phyloP scores from a whole-genome alignment of 805 yeast species.

The Kluyveromyces siamensis region DNA sequence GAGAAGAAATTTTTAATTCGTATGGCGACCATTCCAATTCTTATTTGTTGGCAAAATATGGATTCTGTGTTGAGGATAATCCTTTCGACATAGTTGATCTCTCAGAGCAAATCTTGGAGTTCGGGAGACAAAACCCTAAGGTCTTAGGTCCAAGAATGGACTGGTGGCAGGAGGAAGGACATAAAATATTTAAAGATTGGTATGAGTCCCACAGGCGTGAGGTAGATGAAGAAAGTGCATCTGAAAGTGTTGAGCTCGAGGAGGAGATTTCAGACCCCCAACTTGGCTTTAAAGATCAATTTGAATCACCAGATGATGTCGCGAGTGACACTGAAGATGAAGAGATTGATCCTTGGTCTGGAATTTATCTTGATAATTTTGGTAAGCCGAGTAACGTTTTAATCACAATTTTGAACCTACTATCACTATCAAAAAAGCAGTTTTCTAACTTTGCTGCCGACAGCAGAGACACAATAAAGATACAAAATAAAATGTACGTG shows the following conservation, averaged over 20 bases:
- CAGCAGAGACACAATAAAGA: background rate
- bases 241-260: no score
- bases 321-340: constrained; percentile 8
- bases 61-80: constrained; percentile 55
- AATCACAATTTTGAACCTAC: constrained; percentile 32
- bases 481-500: background rate
- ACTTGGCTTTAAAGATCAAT: no score
- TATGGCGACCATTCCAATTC: constrained; percentile 71
- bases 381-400: constrained; percentile 42
- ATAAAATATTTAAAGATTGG: constrained; percentile 11
- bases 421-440: constrained; percentile 18
- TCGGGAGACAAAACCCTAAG: constrained; percentile 7
- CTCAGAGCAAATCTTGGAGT: constrained; percentile 27
- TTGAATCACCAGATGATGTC: background rate
- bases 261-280: no score
- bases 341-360: constrained; percentile 34
- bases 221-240: constrained; percentile 6
- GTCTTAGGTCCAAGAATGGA: constrained; percentile 9
- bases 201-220: constrained; percentile 8
- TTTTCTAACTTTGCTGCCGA: background rate
- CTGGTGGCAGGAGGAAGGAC: constrained; percentile 21
- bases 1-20: constrained; percentile 67
- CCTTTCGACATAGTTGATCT: constrained; percentile 49
- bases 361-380: constrained; percentile 30
- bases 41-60: constrained; percentile 63